Conservation (phyloP, 352 stramenopile genomes). For the Plasmopara muralis region DNA sequence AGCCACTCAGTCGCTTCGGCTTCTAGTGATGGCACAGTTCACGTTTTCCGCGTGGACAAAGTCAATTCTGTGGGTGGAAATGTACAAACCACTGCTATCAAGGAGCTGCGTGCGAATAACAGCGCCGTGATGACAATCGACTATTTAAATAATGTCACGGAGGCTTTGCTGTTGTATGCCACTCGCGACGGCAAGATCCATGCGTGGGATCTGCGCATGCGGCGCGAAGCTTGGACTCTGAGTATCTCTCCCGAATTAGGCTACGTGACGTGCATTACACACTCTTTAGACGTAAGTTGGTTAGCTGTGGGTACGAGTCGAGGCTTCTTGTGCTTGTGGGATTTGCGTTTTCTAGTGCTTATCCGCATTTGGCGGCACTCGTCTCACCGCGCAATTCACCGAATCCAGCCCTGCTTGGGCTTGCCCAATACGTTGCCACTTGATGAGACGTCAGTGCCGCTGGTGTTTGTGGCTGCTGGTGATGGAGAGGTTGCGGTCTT, state of each 20-base stretch:
- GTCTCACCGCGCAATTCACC: slow-evolving; percentile 84
- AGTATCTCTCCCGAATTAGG: slow-evolving; percentile 91
- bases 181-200: slow-evolving; percentile 88
- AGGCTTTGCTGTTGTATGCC: slow-evolving; percentile 91
- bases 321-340: slow-evolving; percentile 95
- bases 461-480: slow-evolving; percentile 92
- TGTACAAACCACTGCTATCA: slow-evolving; percentile 61
- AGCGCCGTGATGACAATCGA: slow-evolving; percentile 93
- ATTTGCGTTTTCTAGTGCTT: slow-evolving; percentile 93
- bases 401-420: slow-evolving; percentile 76
- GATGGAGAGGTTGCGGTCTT: slow-evolving; percentile 90
- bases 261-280: slow-evolving; percentile 92
- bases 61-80: slow-evolving; percentile 61
- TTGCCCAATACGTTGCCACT: slow-evolving; percentile 73
- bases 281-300: slow-evolving; percentile 94
- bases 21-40: slow-evolving; percentile 86
- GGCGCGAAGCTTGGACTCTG: slow-evolving; percentile 89
- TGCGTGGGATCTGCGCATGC: slow-evolving; percentile 90
- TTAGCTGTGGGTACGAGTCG: slow-evolving; percentile 90
- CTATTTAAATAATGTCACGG: slow-evolving; percentile 94
- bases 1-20: slow-evolving; percentile 92
- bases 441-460: slow-evolving; percentile 73
- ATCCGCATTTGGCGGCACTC: slow-evolving; percentile 96
- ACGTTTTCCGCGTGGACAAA: slow-evolving; percentile 96
- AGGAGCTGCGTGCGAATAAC: slow-evolving; percentile 71